These are phyloP conservation scores for Cryphonectria nitschkei DNA, from an alignment of 2,329 filamentous ascomycete species.

Conservation along the genomic window DNA sequence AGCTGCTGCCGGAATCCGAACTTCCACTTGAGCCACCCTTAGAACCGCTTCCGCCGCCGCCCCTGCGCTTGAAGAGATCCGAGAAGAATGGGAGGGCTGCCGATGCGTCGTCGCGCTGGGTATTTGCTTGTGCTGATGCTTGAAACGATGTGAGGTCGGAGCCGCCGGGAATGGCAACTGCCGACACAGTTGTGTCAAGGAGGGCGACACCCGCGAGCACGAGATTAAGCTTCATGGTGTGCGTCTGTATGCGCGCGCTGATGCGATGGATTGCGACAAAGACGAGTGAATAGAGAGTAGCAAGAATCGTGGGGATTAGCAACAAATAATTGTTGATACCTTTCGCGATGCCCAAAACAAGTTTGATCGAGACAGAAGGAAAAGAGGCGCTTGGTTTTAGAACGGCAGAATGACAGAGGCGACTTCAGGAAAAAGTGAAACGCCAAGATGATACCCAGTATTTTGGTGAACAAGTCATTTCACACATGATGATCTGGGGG, in stretches of 20 bases:
- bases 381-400: not conserved
- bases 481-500: not conserved
- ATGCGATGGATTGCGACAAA: not conserved
- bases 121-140: slow-evolving; percentile 21
- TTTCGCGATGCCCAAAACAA: not conserved
- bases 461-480: not conserved
- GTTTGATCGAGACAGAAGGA: not conserved
- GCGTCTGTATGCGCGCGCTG: not conserved
- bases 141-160: slow-evolving; percentile 25
- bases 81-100: slow-evolving; percentile 34
- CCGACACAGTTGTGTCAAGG: slow-evolving; percentile 32
- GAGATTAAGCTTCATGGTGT: slow-evolving; percentile 20
- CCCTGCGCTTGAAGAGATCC: slow-evolving; percentile 63
- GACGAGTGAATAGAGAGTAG: not conserved
- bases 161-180: slow-evolving; percentile 32
- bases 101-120: slow-evolving; percentile 29
- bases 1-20: slow-evolving; percentile 20
- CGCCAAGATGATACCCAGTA: not conserved
- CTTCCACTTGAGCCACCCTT: slow-evolving; percentile 41
- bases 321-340: not conserved
- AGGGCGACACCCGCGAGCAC: slow-evolving; percentile 22
- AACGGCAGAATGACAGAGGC: not conserved
- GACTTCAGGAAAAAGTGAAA: not conserved
- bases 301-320: too few species aligned
- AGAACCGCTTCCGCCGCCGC: slow-evolving; percentile 59